Percentiles rank a stretch among this genome's conserved stretches.
These are phyloP conservation scores for Auricularia sp. DNA, from an alignment of 768 basidiomycete species.

Conservation along the genomic window DNA sequence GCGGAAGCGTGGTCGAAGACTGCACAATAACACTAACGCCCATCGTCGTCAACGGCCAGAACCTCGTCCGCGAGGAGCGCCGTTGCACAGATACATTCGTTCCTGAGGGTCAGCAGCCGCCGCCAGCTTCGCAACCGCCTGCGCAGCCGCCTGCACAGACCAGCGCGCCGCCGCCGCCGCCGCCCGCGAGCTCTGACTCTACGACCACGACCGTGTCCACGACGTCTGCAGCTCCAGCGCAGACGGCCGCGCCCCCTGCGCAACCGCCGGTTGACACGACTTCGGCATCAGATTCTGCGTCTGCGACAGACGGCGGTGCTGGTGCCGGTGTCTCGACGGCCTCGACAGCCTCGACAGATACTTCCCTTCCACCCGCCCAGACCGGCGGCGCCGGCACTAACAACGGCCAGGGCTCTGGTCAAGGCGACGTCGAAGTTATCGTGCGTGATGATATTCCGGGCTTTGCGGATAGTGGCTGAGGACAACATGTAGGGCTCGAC, in stretches of 20 bases:
- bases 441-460: too few species aligned
- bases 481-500: constrained; percentile 1
- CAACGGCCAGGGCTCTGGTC: background rate
- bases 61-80: constrained; percentile 40
- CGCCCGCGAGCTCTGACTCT: background rate
- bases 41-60: constrained; percentile 40
- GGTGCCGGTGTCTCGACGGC: constrained; percentile 3
- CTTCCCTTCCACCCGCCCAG: constrained; percentile 1
- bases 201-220: background rate
- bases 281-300: background rate
- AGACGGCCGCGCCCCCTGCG: background rate
- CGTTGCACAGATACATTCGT: constrained; percentile 36
- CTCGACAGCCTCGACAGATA: constrained; percentile 1
- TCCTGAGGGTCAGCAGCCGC: background rate
- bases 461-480: background rate
- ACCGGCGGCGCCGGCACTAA: background rate
- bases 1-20: constrained; percentile 45
- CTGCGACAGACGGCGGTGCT: background rate
- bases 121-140: constrained; percentile 1
- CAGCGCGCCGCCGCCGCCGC: constrained; percentile 1
- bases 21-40: constrained; percentile 51
- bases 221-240: background rate
- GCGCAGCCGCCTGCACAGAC: constrained; percentile 4
- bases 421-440: too few species aligned
- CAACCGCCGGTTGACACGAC: background rate